A percentile compares a stretch with the other conserved stretches of the same genome.
Evolutionary conservation across 2,329 filamentous ascomycete genomes (phyloP).

Genomic region (Cercospora berteroae): DNA sequence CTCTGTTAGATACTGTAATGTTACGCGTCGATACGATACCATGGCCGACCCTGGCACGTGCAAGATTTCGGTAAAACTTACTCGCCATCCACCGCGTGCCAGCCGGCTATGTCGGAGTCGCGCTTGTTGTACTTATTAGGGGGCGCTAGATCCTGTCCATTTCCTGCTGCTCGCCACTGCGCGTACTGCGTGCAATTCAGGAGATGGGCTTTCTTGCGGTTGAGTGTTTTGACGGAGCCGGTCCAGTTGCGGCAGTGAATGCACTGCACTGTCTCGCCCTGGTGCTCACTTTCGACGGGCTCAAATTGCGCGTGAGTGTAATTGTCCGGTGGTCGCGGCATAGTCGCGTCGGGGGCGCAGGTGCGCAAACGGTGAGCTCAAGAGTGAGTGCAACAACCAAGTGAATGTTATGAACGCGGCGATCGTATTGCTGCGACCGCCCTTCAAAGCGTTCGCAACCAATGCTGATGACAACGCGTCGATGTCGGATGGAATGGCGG

Average conservation of each 20-base stretch:
- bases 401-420: not conserved
- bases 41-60: conserved; percentile 5
- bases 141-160: conserved; percentile 36
- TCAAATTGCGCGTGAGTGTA: conserved; percentile 34
- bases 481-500: not conserved
- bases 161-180: conserved; percentile 33
- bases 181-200: conserved; percentile 32
- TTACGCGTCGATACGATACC: not conserved
- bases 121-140: conserved; percentile 35
- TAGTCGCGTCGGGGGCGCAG: conserved; percentile 1
- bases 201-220: conserved; percentile 37
- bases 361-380: not conserved
- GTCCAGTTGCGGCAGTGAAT: conserved; percentile 36
- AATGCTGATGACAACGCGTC: not conserved
- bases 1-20: conserved; percentile 8
- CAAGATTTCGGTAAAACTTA: conserved; percentile 20
- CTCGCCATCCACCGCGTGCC: conserved; percentile 25
- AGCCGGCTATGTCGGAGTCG: conserved; percentile 23
- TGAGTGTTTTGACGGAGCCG: conserved; percentile 34
- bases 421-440: not conserved
- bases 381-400: not conserved
- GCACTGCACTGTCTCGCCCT: conserved; percentile 35
- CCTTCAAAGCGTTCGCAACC: not conserved
- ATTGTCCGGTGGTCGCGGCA: conserved; percentile 30
- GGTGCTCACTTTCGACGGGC: conserved; percentile 27